Percentiles rank a stretch among this genome's conserved stretches.
Evolutionary conservation across 2,329 filamentous ascomycete species (phyloP).

Genomic region (Xylaria arbuscula): DNA sequence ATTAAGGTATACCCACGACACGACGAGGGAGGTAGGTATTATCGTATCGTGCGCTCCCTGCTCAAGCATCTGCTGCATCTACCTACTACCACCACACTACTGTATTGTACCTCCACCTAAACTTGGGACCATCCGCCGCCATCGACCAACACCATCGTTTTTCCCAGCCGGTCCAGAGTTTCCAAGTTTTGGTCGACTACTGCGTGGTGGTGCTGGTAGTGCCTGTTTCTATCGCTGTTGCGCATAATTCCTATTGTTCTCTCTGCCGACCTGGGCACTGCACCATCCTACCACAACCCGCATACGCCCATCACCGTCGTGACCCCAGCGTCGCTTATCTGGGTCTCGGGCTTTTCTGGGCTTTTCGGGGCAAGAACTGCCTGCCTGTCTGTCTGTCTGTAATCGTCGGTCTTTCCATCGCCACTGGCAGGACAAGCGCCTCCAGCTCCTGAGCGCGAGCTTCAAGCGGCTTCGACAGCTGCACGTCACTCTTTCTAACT

Average conservation of each 20-base stretch:
- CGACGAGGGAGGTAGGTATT: neutral
- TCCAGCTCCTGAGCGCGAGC: slow-evolving; percentile 19
- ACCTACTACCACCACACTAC: neutral
- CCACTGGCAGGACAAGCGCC: slow-evolving; percentile 19
- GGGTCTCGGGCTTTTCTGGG: neutral
- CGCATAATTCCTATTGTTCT: slow-evolving; percentile 4
- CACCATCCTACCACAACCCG: neutral
- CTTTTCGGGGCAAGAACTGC: slow-evolving; percentile 13
- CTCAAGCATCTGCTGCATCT: slow-evolving; percentile 4
- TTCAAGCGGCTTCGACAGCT: slow-evolving; percentile 29
- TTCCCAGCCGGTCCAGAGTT: slow-evolving; percentile 16
- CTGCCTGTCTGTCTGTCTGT: neutral
- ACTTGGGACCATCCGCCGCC: slow-evolving; percentile 2
- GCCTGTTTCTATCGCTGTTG: slow-evolving; percentile 8
- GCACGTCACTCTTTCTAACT: slow-evolving; percentile 18
- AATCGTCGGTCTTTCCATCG: slow-evolving; percentile 8
- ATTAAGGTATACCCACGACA: neutral
- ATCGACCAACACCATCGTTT: slow-evolving; percentile 3
- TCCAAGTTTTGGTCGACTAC: slow-evolving; percentile 1
- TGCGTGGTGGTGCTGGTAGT: slow-evolving; percentile 2
- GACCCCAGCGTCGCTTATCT: slow-evolving; percentile 22
- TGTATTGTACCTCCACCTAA: slow-evolving; percentile 5
- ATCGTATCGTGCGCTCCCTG: slow-evolving; percentile 10
- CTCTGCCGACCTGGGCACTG: neutral
- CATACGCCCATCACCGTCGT: slow-evolving; percentile 1